Base-by-base conservation (phyloP, 306 rosid species). In the Hippophae tibetana region DNA sequence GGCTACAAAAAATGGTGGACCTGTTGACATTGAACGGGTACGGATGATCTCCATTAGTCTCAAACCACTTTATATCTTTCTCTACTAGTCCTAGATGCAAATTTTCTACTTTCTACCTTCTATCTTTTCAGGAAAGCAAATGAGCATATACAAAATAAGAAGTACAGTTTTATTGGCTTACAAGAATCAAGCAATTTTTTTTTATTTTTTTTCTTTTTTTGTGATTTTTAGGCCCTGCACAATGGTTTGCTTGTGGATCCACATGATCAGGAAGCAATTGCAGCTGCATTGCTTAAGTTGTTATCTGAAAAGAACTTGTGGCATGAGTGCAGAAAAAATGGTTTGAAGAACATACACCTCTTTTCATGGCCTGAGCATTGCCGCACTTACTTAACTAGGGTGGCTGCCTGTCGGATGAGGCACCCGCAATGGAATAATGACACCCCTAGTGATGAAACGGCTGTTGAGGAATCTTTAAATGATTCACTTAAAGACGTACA, bases 1-100 rank as follows among this genome's bases (percentile, higher is more conserved):
- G 77, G 93, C 95, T 72, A 89, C 95, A 7, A 80, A 84, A 76
- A 89, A 89, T 42, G 97, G 95, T 9, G 97, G 97, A 64, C 97
- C 97, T 6, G 97, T 89, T 44, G 97, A 89, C 76, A 89, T 89
- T 74, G 79, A 86, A 61, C 76, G 67, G 82, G 97, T 89, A 83
- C 76, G 25, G 53, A 52, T 51, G 45, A 26, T 48, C 38, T 46
- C 26, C 38, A 3, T 26, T 43, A 23, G 64, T 18, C 73, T 26
- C 52, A 26, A n/a, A 61, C 63, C 11, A 40, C 13, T 31, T 31
- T 31, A 2, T 31, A 31, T 31, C 38, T 31, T 31, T 31, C 38
- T 31, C 38, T 31, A 31, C 38, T 31, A 61, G 48, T 58, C 27
- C 25, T 12, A 38, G 31, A 71, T 64, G 60, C 27, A 47, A 58